A percentile compares a stretch with the other conserved stretches of the same genome.
Evolutionary conservation across 495 filamentous ascomycete genomes (phyloP).

Genomic region (Parathielavia hyrcaniae): DNA sequence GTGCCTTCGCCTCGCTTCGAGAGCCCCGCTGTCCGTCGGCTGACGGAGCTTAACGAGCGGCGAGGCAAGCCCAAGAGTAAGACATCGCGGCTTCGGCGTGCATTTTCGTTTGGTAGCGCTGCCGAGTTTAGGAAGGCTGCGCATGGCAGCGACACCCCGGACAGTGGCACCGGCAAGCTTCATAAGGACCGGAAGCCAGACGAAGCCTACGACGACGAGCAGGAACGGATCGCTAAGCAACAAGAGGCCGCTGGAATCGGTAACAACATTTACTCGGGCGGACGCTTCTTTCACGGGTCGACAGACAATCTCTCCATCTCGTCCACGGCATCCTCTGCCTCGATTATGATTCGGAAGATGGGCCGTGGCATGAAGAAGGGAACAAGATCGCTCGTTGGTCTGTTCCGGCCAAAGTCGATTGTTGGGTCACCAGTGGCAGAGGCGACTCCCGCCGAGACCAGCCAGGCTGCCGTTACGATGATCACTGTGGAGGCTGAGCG

Average conservation of each 20-base stretch:
- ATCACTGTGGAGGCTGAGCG: conserved; percentile 92
- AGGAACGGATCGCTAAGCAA: conserved; percentile 80
- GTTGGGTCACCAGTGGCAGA: conserved; percentile 70
- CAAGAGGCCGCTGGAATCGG: conserved; percentile 91
- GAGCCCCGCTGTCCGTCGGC: conserved; percentile 72
- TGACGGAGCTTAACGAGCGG: conserved; percentile 74
- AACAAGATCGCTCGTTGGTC: conserved; percentile 79
- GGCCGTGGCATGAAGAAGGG: conserved; percentile 94
- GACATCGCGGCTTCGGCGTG: conserved; percentile 82
- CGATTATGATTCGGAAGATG: conserved; percentile 99
- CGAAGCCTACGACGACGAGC: conserved; percentile 61
- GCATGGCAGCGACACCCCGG: conserved; percentile 47
- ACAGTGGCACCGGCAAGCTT: conserved; percentile 54
- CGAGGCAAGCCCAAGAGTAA: conserved; percentile 63
- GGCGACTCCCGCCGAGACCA: conserved; percentile 55
- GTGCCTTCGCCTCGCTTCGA: conserved; percentile 32
- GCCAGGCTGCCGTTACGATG: conserved; percentile 78
- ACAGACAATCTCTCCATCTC: conserved; percentile 97
- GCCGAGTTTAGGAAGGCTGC: conserved; percentile 81
- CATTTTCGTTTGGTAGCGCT: conserved; percentile 96
- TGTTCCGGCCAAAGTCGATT: conserved; percentile 92
- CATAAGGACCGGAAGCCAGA: conserved; percentile 70
- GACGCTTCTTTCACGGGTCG: conserved; percentile 80
- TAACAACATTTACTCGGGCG: conserved; percentile 87
- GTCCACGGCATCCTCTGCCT: conserved; percentile 94